These are phyloP conservation scores for Talaromyces sp. DNA, from an alignment of 2,329 filamentous ascomycete species.

Conservation along the genomic window DNA sequence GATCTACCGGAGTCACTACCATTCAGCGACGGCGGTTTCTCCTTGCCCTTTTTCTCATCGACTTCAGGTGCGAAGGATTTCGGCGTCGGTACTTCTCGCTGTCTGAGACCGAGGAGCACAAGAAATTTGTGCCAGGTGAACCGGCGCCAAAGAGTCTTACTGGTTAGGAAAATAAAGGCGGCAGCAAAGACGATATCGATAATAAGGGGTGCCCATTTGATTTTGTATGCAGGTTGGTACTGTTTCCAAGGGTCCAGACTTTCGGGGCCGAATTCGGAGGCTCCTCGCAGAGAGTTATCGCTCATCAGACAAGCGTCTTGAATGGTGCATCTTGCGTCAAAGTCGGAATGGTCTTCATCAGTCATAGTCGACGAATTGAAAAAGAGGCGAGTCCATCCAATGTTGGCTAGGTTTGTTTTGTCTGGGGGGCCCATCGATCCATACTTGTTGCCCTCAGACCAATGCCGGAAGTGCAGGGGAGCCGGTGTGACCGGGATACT, in stretches of 20 bases:
- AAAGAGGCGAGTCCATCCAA: slow-evolving; percentile 44
- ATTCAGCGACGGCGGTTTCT: not conserved
- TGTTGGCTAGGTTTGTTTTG: slow-evolving; percentile 33
- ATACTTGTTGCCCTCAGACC: slow-evolving; percentile 41
- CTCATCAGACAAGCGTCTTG: slow-evolving; percentile 29
- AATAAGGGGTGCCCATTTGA: slow-evolving; percentile 8
- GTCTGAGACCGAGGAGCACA: slow-evolving; percentile 2
- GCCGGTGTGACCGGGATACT: slow-evolving; percentile 37
- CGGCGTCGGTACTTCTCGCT: slow-evolving; percentile 1
- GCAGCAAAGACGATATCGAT: slow-evolving; percentile 8
- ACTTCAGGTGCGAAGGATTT: not conserved
- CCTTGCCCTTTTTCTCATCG: not conserved
- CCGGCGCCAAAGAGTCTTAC: slow-evolving; percentile 11
- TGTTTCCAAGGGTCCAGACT: slow-evolving; percentile 27
- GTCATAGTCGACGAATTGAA: slow-evolving; percentile 45
- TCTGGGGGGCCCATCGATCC: slow-evolving; percentile 42
- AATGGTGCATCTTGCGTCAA: slow-evolving; percentile 23
- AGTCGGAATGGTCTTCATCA: slow-evolving; percentile 18
- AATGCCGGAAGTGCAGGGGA: slow-evolving; percentile 42
- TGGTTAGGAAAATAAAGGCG: slow-evolving; percentile 6
- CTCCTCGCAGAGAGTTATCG: slow-evolving; percentile 27
- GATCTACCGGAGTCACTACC: not conserved
- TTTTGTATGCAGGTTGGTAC: slow-evolving; percentile 12
- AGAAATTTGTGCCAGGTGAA: slow-evolving; percentile 10
- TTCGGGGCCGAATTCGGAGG: slow-evolving; percentile 19